phyloP scores from a whole-genome alignment of 148 eudicot genomes.

The Fagopyrum homotropicum region DNA sequence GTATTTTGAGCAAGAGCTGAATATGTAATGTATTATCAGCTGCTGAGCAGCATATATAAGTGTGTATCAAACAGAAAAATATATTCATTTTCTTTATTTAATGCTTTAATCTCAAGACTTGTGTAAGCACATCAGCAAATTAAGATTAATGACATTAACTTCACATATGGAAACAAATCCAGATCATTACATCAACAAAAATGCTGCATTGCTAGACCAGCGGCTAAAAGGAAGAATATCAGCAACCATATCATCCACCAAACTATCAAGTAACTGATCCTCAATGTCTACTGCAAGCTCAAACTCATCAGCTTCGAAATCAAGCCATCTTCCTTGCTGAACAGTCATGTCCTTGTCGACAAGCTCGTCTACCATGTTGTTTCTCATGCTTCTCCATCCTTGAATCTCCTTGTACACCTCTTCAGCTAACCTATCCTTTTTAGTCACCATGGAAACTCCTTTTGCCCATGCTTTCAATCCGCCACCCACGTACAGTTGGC shows the following conservation, averaged over 20 bases:
- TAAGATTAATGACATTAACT: background rate
- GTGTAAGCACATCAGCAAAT: background rate
- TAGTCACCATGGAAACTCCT: constrained; percentile 44
- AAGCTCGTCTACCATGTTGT: constrained; percentile 78
- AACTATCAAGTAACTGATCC: constrained; percentile 44
- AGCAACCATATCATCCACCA: constrained; percentile 64
- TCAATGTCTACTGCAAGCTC: constrained; percentile 65
- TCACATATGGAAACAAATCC: background rate
- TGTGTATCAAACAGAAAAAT: too few relatives aligned
- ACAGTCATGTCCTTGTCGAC: constrained; percentile 94
- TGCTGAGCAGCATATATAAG: too few relatives aligned
- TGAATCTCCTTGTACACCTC: constrained; percentile 64
- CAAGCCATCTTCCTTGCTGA: constrained; percentile 70
- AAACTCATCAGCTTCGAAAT: constrained; percentile 61
- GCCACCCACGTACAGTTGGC: constrained; percentile 33
- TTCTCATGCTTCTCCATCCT: constrained; percentile 53
- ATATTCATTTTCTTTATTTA: background rate
- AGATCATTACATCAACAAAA: background rate
- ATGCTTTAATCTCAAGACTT: background rate
- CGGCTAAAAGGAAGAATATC: constrained; percentile 28
- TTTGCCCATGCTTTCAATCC: constrained; percentile 50
- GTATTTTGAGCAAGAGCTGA: background rate
- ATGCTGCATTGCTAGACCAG: constrained; percentile 4
- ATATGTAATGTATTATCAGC: background rate
- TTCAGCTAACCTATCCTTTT: constrained; percentile 53